Conservation (phyloP, 2,329 filamentous ascomycete genomes). For the Colletotrichum nymphaeae region DNA sequence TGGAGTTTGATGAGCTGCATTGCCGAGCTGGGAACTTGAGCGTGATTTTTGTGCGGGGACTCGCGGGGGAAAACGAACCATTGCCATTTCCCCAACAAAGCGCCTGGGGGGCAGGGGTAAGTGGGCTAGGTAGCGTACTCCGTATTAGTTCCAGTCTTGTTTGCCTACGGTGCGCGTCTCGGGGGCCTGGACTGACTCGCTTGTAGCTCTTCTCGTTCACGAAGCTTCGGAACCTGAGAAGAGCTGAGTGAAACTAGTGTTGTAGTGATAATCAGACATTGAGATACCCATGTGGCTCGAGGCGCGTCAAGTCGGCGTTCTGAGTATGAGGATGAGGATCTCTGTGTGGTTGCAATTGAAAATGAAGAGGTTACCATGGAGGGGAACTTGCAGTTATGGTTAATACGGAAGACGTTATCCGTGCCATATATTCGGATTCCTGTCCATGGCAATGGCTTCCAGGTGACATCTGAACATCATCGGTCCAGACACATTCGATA, state of each 20-base stretch:
- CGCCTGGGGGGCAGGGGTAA: not conserved
- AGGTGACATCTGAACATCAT: not conserved
- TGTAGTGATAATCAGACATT: not conserved
- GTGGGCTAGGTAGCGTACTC: not conserved
- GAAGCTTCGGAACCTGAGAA: not conserved
- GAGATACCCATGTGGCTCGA: not conserved
- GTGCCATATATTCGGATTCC: conserved; percentile 12
- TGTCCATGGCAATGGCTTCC: not conserved
- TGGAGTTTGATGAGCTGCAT: not conserved
- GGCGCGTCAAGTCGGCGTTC: not conserved
- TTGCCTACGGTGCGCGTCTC: conserved; percentile 4
- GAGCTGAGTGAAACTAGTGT: not conserved
- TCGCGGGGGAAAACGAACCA: conserved; percentile 1
- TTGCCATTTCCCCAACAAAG: not conserved
- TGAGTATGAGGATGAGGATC: no score
- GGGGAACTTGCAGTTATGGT: not conserved
- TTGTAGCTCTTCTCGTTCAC: not conserved
- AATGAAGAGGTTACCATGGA: no score
- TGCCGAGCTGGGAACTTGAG: not conserved
- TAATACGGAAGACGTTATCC: not conserved
- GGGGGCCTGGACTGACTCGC: not conserved
- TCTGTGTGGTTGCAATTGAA: not conserved
- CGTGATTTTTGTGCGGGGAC: conserved; percentile 8
- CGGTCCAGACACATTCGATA: not conserved
- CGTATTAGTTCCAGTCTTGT: not conserved